Percentiles rank a stretch among this genome's conserved stretches.
Conservation (phyloP, 1,139 yeast species). For the Zygotorulaspora mrakii region DNA sequence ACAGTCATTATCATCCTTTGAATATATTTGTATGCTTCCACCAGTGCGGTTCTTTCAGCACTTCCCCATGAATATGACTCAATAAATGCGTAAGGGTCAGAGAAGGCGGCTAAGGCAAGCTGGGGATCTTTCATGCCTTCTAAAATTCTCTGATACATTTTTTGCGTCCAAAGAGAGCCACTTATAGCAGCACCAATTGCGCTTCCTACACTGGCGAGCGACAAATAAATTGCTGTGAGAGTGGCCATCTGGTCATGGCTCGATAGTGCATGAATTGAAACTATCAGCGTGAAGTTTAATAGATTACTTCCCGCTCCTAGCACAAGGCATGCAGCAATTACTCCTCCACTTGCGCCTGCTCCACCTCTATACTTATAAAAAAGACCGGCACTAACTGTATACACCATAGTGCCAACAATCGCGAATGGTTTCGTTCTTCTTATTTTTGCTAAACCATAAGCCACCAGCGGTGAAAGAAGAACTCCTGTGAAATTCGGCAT, state of each 20-base stretch:
- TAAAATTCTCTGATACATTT: slow-evolving; percentile 37
- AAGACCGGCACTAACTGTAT: slow-evolving; percentile 43
- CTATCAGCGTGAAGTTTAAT: slow-evolving; percentile 64
- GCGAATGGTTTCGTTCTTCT: slow-evolving; percentile 57
- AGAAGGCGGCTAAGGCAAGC: slow-evolving; percentile 42
- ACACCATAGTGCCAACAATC: slow-evolving; percentile 46
- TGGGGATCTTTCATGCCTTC: slow-evolving; percentile 19
- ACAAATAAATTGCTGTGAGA: slow-evolving; percentile 50
- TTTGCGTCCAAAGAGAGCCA: slow-evolving; percentile 60
- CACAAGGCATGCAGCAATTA: slow-evolving; percentile 58
- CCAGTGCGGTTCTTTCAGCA: slow-evolving; percentile 50
- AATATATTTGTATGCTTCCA: slow-evolving; percentile 51
- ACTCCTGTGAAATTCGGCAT: slow-evolving; percentile 63
- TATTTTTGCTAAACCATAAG: slow-evolving; percentile 47
- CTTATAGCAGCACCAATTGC: slow-evolving; percentile 45
- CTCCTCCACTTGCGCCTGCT: slow-evolving; percentile 48
- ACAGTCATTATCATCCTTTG: slow-evolving; percentile 54
- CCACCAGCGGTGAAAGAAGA: slow-evolving; percentile 53
- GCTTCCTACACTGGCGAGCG: slow-evolving; percentile 52
- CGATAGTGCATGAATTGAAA: slow-evolving; percentile 56
- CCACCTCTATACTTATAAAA: slow-evolving; percentile 53
- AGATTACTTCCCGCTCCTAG: slow-evolving; percentile 69
- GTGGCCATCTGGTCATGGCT: slow-evolving; percentile 55
- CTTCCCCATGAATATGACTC: slow-evolving; percentile 51
- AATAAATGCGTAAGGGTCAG: slow-evolving; percentile 47